phyloP scores from a whole-genome alignment of 75 land plant species.

The Cunninghamia lanceolata region DNA sequence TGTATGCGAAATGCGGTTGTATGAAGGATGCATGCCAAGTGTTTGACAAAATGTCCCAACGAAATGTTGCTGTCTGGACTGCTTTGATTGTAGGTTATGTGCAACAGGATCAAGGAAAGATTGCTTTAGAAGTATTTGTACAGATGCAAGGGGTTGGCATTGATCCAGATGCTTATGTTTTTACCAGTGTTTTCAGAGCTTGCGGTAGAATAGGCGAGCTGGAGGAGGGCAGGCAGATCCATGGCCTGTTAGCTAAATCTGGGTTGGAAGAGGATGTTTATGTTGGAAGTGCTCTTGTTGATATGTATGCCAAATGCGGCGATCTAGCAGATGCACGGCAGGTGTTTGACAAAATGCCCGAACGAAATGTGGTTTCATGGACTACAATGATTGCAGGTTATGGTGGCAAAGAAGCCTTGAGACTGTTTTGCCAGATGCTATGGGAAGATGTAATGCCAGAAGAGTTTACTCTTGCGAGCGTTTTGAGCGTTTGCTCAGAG shows the following conservation, averaged over 20 bases:
- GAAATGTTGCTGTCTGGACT: conserved; percentile 29
- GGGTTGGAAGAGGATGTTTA: conserved; percentile 23
- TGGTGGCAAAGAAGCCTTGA: conserved; percentile 22
- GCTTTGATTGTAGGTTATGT: conserved; percentile 48
- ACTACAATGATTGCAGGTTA: conserved; percentile 37
- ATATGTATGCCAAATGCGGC: conserved; percentile 16
- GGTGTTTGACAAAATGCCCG: conserved; percentile 27
- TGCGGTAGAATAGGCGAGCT: background rate
- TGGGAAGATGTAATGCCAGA: background rate
- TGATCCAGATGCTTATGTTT: background rate
- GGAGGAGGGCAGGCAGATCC: conserved; percentile 9
- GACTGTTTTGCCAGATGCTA: background rate
- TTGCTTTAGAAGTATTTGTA: background rate
- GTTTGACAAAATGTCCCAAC: conserved; percentile 20
- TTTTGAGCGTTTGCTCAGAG: background rate
- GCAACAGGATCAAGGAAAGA: conserved; percentile 24
- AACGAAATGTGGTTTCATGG: conserved; percentile 50
- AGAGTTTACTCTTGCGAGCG: background rate
- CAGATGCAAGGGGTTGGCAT: background rate
- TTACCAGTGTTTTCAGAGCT: background rate
- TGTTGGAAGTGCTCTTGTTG: conserved; percentile 48
- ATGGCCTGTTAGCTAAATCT: conserved; percentile 21
- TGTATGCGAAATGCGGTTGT: conserved; percentile 56
- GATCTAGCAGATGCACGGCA: background rate
- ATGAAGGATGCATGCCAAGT: conserved; percentile 44